A percentile compares a stretch with the other conserved stretches of the same genome.
Evolutionary conservation across 768 basidiomycete genomes (phyloP).

Genomic region (Gyrodon lividus): DNA sequence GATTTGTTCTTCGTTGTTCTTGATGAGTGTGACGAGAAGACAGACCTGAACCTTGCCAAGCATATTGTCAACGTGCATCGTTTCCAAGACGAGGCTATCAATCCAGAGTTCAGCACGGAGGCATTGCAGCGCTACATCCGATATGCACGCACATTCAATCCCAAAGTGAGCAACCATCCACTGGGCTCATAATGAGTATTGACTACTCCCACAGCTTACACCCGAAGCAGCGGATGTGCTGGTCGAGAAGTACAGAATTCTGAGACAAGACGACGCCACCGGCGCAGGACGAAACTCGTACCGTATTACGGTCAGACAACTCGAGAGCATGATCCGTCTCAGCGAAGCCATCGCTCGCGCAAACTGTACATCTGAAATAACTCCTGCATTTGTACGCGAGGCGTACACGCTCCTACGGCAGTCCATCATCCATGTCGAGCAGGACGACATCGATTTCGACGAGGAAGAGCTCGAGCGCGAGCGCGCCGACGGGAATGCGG

Average conservation of each 20-base stretch:
- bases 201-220: slow-evolving; percentile 61
- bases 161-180: slow-evolving; percentile 59
- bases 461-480: slow-evolving; percentile 76
- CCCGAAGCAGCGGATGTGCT: slow-evolving; percentile 89
- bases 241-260: slow-evolving; percentile 90
- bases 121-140: slow-evolving; percentile 95
- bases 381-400: slow-evolving; percentile 91
- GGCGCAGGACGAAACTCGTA: slow-evolving; percentile 91
- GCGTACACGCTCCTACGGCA: slow-evolving; percentile 91
- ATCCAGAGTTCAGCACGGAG: slow-evolving; percentile 97
- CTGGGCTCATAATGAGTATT: background rate
- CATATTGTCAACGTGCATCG: slow-evolving; percentile 99
- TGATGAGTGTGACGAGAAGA: slow-evolving; percentile 93
- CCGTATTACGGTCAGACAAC: slow-evolving; percentile 94
- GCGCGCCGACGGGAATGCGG: slow-evolving; percentile 38
- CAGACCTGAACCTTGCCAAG: slow-evolving; percentile 89
- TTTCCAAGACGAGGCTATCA: slow-evolving; percentile 90
- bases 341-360: slow-evolving; percentile 97
- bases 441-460: slow-evolving; percentile 97
- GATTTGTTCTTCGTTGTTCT: slow-evolving; percentile 98
- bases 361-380: slow-evolving; percentile 97
- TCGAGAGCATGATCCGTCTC: slow-evolving; percentile 97
- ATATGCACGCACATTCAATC: slow-evolving; percentile 96
- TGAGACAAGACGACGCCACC: slow-evolving; percentile 89
- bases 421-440: slow-evolving; percentile 99